phyloP scores from a whole-genome alignment of 345 rosid genomes.

The Trapa incisa region DNA sequence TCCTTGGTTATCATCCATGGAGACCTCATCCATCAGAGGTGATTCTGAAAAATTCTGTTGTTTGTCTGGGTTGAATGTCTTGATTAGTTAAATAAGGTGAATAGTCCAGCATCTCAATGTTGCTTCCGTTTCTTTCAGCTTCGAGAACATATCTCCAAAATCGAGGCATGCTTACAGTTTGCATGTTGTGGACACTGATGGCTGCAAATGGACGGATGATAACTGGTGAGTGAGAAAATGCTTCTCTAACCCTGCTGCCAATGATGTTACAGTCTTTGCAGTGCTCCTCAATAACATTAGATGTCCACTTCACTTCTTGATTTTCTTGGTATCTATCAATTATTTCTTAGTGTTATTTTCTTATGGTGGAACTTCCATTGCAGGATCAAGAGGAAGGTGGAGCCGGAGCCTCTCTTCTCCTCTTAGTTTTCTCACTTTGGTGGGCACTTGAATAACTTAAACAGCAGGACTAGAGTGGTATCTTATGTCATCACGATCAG shows the following conservation, averaged over 20 bases:
- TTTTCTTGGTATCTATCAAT: not conserved
- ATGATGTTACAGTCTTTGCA: not conserved
- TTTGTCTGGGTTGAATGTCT: not conserved
- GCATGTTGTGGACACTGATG: slow-evolving; percentile 85
- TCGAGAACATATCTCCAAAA: slow-evolving; percentile 62
- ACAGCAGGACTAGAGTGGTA: no score
- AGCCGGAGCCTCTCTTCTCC: slow-evolving; percentile 64
- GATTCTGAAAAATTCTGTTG: slow-evolving; percentile 8
- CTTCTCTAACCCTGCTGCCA: not conserved
- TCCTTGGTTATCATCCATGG: slow-evolving; percentile 85
- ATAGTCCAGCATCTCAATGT: slow-evolving; percentile 4
- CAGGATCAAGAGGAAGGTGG: slow-evolving; percentile 69
- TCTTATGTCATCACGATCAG: no score
- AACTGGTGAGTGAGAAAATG: slow-evolving; percentile 47
- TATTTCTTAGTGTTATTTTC: no score
- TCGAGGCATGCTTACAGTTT: slow-evolving; percentile 93
- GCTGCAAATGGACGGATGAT: slow-evolving; percentile 76
- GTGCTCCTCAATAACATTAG: not conserved
- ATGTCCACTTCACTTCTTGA: not conserved
- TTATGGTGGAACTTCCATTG: slow-evolving; percentile 1
- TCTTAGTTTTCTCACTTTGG: slow-evolving; percentile 22
- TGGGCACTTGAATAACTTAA: not conserved
- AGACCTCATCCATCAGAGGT: slow-evolving; percentile 90
- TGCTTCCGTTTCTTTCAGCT: slow-evolving; percentile 26
- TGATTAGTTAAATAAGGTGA: not conserved